Conservation (phyloP, 345 rosid species). For the Salix brachista region DNA sequence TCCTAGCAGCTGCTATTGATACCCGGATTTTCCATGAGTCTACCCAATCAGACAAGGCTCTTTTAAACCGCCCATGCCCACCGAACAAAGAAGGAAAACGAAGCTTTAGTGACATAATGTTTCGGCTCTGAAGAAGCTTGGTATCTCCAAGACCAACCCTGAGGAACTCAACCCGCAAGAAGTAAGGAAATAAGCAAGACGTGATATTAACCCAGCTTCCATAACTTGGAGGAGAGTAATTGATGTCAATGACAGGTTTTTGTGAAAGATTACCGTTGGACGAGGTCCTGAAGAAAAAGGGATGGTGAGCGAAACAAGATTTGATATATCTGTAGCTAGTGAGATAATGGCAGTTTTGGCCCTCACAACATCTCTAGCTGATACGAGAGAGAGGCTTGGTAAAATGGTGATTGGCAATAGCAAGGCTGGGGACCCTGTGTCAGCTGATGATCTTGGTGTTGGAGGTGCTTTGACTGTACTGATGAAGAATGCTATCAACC, state of each 20-base stretch:
- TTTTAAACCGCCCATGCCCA: constrained; percentile 80
- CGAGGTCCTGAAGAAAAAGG: constrained; percentile 98
- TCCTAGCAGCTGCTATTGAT: constrained; percentile 98
- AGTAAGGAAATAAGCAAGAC: constrained; percentile 77
- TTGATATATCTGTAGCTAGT: constrained; percentile 96
- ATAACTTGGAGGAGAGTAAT: constrained; percentile 69
- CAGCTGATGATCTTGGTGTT: constrained; percentile 98
- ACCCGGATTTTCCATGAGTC: constrained; percentile 95
- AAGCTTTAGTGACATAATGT: constrained; percentile 76
- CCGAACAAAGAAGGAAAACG: constrained; percentile 83
- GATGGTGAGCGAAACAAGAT: constrained; percentile 93
- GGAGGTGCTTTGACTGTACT: constrained; percentile 96
- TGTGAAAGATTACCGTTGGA: constrained; percentile 39
- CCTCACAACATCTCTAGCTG: constrained; percentile 84
- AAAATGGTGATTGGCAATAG: constrained; percentile 97
- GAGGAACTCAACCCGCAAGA: constrained; percentile 87
- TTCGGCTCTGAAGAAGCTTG: constrained; percentile 76
- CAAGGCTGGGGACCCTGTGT: constrained; percentile 84
- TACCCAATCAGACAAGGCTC: constrained; percentile 90
- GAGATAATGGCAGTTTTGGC: constrained; percentile 99
- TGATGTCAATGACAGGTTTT: too few species aligned
- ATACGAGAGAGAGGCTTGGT: constrained; percentile 98
- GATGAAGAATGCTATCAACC: constrained; percentile 97
- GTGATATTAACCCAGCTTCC: constrained; percentile 78
- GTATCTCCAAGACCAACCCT: constrained; percentile 70